phyloP scores from a whole-genome alignment of 495 filamentous ascomycete genomes.

The Neurospora sp. region DNA sequence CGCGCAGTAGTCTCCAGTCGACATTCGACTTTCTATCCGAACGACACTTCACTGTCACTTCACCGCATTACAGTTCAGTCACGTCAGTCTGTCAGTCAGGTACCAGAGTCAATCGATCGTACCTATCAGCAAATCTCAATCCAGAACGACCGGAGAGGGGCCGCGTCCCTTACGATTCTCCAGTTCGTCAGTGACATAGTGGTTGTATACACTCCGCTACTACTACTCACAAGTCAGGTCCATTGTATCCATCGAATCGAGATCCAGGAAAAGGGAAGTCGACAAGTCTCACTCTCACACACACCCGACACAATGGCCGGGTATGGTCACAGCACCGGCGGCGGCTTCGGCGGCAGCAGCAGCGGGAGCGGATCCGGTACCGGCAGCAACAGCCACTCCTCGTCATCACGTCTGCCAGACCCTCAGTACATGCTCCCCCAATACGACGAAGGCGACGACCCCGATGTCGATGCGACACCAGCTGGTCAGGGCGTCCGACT shows the following conservation, averaged over 20 bases:
- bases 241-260: not conserved
- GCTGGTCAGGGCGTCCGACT: slow-evolving; percentile 33
- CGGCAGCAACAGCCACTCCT: slow-evolving; percentile 22
- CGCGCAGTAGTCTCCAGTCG: not conserved
- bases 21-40: not conserved
- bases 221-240: not conserved
- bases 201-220: not conserved
- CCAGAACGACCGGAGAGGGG: not conserved
- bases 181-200: not conserved
- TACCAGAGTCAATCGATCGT: slow-evolving; percentile 16
- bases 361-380: not conserved
- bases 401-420: slow-evolving; percentile 26
- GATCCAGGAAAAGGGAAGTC: not conserved
- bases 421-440: slow-evolving; percentile 36
- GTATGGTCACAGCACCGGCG: not conserved
- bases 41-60: not conserved
- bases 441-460: slow-evolving; percentile 39
- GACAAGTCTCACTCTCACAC: not conserved
- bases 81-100: slow-evolving; percentile 4
- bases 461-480: slow-evolving; percentile 23
- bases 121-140: slow-evolving; percentile 2
- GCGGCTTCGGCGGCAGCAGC: not conserved
- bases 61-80: not conserved
- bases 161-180: not conserved
- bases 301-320: not conserved